Percentiles rank a stretch among this genome's conserved stretches.
phyloP scores from a whole-genome alignment of 2,329 filamentous ascomycete genomes.

The Fusarium citri region DNA sequence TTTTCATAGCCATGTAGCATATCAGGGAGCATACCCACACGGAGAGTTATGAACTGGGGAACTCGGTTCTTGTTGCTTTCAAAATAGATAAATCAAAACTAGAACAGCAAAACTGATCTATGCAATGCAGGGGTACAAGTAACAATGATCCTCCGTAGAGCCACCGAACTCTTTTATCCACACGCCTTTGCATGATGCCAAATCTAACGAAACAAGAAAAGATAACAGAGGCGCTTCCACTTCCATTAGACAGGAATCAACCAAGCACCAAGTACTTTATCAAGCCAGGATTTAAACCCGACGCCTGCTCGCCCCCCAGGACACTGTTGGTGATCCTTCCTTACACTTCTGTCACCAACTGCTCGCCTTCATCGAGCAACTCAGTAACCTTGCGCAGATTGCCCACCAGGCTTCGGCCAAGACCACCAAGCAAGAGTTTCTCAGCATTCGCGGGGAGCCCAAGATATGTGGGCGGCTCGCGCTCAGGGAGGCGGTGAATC shows the following conservation, averaged over 20 bases:
- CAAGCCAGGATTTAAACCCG: background rate
- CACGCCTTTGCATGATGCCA: constrained; percentile 29
- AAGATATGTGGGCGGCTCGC: constrained; percentile 94
- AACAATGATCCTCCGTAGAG: constrained; percentile 21
- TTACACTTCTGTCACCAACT: constrained; percentile 77
- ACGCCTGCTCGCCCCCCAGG: background rate
- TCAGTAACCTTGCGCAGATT: constrained; percentile 88
- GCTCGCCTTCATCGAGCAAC: constrained; percentile 92
- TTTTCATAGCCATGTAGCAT: background rate
- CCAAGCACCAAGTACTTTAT: background rate
- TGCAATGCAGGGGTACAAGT: constrained; percentile 40
- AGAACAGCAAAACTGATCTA: constrained; percentile 24
- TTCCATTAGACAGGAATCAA: constrained; percentile 14
- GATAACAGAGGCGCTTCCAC: background rate
- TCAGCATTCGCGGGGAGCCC: constrained; percentile 95
- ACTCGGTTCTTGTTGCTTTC: background rate
- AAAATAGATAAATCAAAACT: constrained; percentile 5
- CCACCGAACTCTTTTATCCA: background rate
- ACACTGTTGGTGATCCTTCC: background rate
- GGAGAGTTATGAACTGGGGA: background rate
- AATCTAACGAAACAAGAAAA: constrained; percentile 20
- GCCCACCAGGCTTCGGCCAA: constrained; percentile 85
- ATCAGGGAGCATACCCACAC: background rate
- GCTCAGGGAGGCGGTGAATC: constrained; percentile 92
- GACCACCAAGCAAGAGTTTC: constrained; percentile 90